Percentiles rank a stretch among this genome's conserved stretches.
phyloP scores from a whole-genome alignment of 495 filamentous ascomycete genomes.

The Hypoxylon crocopeplum region DNA sequence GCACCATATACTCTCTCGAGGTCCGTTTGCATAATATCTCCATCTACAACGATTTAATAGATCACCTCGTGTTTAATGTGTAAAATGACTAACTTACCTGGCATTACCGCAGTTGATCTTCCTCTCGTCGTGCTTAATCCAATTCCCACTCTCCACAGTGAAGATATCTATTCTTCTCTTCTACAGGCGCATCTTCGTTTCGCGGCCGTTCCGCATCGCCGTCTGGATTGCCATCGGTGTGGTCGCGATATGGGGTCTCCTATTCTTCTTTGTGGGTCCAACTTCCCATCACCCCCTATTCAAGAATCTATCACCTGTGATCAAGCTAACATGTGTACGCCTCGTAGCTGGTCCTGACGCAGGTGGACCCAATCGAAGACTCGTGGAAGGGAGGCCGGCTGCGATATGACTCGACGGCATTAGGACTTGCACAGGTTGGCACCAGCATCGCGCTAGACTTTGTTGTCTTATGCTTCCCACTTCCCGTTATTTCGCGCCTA shows the following conservation, averaged over 20 bases:
- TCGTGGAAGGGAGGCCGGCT: neutral
- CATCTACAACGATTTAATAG: too few relatives aligned
- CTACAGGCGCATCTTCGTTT: neutral
- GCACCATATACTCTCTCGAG: neutral
- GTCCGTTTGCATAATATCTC: neutral
- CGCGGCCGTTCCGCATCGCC: neutral
- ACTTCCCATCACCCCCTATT: neutral
- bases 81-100: too few relatives aligned
- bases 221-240: neutral
- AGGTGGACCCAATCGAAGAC: neutral
- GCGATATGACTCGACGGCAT: neutral
- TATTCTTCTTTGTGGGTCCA: neutral
- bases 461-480: slow-evolving; percentile 31
- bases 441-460: slow-evolving; percentile 32
- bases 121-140: neutral
- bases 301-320: neutral
- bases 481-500: slow-evolving; percentile 27
- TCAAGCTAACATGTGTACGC: neutral
- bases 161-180: neutral
- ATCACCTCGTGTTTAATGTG: too few relatives aligned
- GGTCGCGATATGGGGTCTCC: neutral
- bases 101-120: neutral
- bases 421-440: slow-evolving; percentile 12
- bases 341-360: neutral
- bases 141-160: neutral